phyloP scores from a whole-genome alignment of 2,329 filamentous ascomycete species.

The Xylariaceae sp. region DNA sequence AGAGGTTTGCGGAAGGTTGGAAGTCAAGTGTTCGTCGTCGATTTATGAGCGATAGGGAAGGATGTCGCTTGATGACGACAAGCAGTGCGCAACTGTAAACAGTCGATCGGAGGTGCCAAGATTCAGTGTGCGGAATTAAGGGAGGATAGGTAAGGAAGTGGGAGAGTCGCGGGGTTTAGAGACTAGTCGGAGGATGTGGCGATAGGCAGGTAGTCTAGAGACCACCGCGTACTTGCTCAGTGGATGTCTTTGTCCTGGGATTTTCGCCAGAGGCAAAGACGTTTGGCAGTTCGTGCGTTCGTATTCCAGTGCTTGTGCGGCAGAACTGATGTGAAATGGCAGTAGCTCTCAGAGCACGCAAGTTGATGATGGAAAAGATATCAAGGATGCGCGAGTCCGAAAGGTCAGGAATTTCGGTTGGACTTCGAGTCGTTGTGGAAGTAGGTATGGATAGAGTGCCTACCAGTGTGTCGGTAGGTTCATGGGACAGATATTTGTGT shows the following conservation, averaged over 20 bases:
- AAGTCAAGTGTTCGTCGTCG: background rate
- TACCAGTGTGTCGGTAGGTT: background rate
- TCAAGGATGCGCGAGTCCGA: background rate
- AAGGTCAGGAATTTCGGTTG: background rate
- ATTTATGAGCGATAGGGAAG: background rate
- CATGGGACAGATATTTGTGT: background rate
- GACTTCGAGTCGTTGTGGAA: background rate
- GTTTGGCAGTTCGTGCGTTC: background rate
- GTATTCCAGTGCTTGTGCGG: background rate
- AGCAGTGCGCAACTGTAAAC: background rate
- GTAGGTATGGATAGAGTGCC: background rate
- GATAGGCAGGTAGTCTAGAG: background rate
- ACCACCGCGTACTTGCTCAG: background rate
- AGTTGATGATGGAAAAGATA: background rate
- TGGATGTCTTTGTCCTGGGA: conserved; percentile 10
- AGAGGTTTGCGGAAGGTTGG: background rate
- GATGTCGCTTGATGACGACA: background rate
- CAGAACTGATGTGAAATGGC: background rate
- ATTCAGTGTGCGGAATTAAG: background rate
- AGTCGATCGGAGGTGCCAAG: background rate
- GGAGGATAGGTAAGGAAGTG: background rate
- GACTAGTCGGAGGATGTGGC: background rate
- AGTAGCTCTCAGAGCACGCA: background rate
- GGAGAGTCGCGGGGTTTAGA: background rate
- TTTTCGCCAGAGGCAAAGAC: background rate